Base-by-base conservation (phyloP, 371 early-diverging fungal genomes). In the Nosema muscidifuracis region DNA sequence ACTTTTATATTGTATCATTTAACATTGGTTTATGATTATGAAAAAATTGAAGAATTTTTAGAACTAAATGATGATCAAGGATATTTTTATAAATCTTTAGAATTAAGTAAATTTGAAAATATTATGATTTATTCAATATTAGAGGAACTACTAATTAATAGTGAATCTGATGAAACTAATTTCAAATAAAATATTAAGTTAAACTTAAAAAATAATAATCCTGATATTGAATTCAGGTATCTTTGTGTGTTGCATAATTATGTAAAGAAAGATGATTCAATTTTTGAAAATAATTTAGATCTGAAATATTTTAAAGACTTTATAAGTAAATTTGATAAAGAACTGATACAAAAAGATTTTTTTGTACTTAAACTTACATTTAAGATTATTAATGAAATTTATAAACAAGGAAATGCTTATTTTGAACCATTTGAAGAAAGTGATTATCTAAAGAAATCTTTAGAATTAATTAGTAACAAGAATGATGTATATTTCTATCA, bases 361-460 rank as follows among this genome's bases (percentile, higher is more conserved):
- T 47, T 47, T n/a, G 47, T 47, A 6, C n/a, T n/a, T 4, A 47
- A 47, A 47, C 4, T 47, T 13, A 47, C n/a, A 12, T 47, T 47
- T 47, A 47, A 47, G n/a, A 47, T 47, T n/a, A 47, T 47, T 4
- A 47, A 47, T 47, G 47, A 47, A n/a, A n/a, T 47, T 12, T 47
- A 47, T 47, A 47, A 47, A n/a, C 40, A 40, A 9, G 13, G 20
- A 10, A 20, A n/a, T n/a, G 47, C 9, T 12, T 63, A 4, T 62
- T 57, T 34, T 56, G 56, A 56, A 31, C 56, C 56, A 26, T 56
- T 56, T 56, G 56, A 56, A 56, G 56, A 56, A 28, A 56, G 56
- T 31, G 24, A 56, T 3, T 56, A 30, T 56, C 9, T 4, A 9
- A 18, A 56, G 10, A 31, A 30, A 13, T 28, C 3, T 31, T 13